Base-by-base conservation (phyloP, 176 grass and related monocot genomes). In the Pontederia crassipes region DNA sequence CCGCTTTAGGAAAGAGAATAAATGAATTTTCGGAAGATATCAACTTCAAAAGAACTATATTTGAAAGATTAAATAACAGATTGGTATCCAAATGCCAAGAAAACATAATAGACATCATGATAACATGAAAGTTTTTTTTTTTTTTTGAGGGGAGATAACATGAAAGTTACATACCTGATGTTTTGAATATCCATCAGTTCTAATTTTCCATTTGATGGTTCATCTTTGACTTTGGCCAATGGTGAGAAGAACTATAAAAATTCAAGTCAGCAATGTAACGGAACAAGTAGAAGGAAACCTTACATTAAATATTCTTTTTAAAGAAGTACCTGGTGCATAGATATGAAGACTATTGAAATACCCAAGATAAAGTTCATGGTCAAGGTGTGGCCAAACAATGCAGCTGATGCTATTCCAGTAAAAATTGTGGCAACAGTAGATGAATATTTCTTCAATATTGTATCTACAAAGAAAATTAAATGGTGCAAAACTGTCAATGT, bases 381-480 rank as follows among this genome's bases (percentile, higher is more conserved):
- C 73, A 98, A 82, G 54, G 79, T 71, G 81, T 98, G 93, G 58
- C 93, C 93, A 79, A 98, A 78, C 67, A 98, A 92, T 28, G 79
- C 81, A 55, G 93, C 87, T 53, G 93, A 98, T 73, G 87, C 93
- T 16, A 98, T 65, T 26, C 93, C 93, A 52, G 93, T 98, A 83
- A 98, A 98, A 74, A 98, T 98, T 20, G 87, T 98, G 9, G 93
- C 93, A 54, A 98, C 87, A 53, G 93, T 98, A 71, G 93, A 98
- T 0, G 93, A 98, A 86, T 98, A 98, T 62, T 98, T 98, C 81
- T 98, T 98, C 82, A 98, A 86, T 66, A 98, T 98, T 77, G 93
- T 98, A 61, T 98, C 93, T 98, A 84, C 8, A 20, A 71, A 65
- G 20, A 48, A 51, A 65, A 65, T 11, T 28, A 11, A 29, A 65